Evolutionary conservation across 2,329 filamentous ascomycete genomes (phyloP).

Genomic region (Monosporascus sp.): DNA sequence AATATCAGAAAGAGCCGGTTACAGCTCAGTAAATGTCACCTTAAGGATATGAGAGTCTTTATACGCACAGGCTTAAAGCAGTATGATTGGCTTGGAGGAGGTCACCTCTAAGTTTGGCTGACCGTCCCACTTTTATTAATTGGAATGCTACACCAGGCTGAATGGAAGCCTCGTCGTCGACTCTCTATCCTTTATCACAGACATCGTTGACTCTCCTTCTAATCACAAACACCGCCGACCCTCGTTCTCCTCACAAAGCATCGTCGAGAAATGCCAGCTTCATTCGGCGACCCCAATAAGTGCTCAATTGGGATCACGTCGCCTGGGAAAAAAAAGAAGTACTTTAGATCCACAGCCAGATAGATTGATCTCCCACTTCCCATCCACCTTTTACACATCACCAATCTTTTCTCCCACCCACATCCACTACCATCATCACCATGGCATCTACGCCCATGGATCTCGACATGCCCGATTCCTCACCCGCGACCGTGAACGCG

Average conservation of each 20-base stretch:
- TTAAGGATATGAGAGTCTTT: too few species aligned
- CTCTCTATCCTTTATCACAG: not conserved
- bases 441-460: constrained; percentile 57
- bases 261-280: not conserved
- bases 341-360: not conserved
- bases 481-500: constrained; percentile 27
- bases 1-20: too few species aligned
- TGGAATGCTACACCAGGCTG: not conserved
- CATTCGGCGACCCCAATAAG: not conserved
- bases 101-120: too few species aligned
- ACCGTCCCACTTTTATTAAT: not conserved
- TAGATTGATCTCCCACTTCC: not conserved
- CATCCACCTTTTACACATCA: not conserved
- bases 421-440: not conserved
- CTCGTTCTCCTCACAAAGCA: not conserved
- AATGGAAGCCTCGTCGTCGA: not conserved
- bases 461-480: constrained; percentile 40
- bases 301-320: not conserved
- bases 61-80: too few species aligned
- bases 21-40: too few species aligned
- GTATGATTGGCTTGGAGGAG: too few species aligned
- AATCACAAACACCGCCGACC: not conserved
- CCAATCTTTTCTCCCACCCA: not conserved
- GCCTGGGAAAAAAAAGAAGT: not conserved
- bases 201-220: not conserved